Conservation (phyloP, 164 flowering plant species). For the Magnolia kwangsiensis region DNA sequence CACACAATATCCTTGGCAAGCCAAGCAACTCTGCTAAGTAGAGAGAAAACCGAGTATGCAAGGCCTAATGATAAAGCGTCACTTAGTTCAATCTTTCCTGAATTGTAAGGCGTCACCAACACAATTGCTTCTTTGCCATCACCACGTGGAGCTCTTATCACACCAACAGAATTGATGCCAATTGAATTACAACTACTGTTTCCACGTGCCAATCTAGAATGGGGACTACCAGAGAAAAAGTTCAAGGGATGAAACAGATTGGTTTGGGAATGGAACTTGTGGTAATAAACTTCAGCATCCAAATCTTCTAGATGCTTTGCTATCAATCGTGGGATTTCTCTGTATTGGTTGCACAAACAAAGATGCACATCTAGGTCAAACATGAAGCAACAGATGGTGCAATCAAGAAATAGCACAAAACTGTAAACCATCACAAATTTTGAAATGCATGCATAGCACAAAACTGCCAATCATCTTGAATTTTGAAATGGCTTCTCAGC, state of each 20-base stretch:
- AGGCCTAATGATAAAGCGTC: constrained; percentile 73
- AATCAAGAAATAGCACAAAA: background rate
- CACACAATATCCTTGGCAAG: constrained; percentile 93
- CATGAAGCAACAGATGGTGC: background rate
- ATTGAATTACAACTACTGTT: constrained; percentile 40
- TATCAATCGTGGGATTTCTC: constrained; percentile 54
- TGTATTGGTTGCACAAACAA: constrained; percentile 26
- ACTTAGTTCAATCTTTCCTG: constrained; percentile 30
- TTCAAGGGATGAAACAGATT: constrained; percentile 64
- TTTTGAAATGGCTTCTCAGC: background rate
- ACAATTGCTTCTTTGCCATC: constrained; percentile 99
- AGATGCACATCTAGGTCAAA: constrained; percentile 10
- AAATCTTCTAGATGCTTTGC: constrained; percentile 54
- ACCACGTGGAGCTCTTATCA: constrained; percentile 90
- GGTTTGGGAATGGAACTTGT: constrained; percentile 51
- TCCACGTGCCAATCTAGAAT: constrained; percentile 30
- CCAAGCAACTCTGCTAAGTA: constrained; percentile 78
- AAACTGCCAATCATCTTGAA: background rate
- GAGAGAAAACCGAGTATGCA: constrained; percentile 71
- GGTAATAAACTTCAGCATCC: constrained; percentile 82
- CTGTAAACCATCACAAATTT: background rate
- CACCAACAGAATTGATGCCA: constrained; percentile 74
- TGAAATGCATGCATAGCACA: background rate
- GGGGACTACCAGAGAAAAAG: constrained; percentile 58
- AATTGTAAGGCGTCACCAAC: constrained; percentile 84